phyloP scores from a whole-genome alignment of 2,329 filamentous ascomycete genomes.

The Fusarium armeniacum region DNA sequence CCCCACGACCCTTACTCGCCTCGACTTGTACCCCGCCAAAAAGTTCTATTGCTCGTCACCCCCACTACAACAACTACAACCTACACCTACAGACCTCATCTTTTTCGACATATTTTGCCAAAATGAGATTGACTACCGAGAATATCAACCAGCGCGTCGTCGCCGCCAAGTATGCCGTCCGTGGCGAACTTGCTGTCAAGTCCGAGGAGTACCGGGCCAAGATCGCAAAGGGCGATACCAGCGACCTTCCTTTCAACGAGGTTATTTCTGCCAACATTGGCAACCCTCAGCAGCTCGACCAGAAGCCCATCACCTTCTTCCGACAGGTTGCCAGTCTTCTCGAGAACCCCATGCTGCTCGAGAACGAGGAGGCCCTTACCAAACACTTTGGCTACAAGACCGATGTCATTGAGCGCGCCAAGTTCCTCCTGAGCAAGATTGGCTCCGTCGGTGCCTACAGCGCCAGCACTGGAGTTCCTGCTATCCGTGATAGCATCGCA shows the following conservation, averaged over 20 bases:
- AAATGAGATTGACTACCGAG: constrained; percentile 74
- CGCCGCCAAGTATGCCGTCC: constrained; percentile 93
- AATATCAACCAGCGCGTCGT: constrained; percentile 95
- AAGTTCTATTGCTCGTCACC: constrained; percentile 36
- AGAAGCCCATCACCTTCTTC: constrained; percentile 99
- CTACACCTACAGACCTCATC: constrained; percentile 11
- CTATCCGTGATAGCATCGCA: constrained; percentile 89
- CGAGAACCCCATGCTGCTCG: constrained; percentile 88
- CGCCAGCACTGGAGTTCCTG: constrained; percentile 88
- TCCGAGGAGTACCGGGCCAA: constrained; percentile 89
- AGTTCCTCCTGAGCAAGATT: constrained; percentile 82
- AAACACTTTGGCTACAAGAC: constrained; percentile 85
- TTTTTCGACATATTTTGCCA: constrained; percentile 51
- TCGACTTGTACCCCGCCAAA: constrained; percentile 50
- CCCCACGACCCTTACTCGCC: constrained; percentile 47
- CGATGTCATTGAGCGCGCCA: constrained; percentile 88
- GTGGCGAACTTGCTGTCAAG: constrained; percentile 93
- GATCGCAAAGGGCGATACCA: constrained; percentile 70
- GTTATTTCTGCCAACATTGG: constrained; percentile 99
- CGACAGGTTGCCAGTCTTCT: constrained; percentile 93
- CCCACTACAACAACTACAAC: constrained; percentile 38
- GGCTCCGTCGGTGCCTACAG: constrained; percentile 97
- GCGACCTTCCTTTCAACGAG: constrained; percentile 82
- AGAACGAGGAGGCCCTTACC: constrained; percentile 84
- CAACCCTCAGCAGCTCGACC: constrained; percentile 98